These are phyloP conservation scores for Lentinula novae-zelandiae DNA, from an alignment of 1,284 basidiomycete species.

Conservation along the genomic window DNA sequence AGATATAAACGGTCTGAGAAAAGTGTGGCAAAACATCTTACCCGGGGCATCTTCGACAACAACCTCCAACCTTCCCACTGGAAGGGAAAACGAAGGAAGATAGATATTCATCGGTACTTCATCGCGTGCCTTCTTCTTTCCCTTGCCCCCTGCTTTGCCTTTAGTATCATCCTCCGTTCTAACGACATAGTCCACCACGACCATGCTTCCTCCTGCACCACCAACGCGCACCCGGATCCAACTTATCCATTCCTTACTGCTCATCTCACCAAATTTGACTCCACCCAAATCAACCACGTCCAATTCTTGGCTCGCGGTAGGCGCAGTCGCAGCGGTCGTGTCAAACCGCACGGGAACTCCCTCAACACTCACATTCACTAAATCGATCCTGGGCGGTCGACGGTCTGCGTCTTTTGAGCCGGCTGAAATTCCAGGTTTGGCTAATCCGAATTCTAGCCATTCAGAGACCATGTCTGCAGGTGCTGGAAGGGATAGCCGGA, in stretches of 20 bases:
- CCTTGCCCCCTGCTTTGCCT: slow-evolving; percentile 26
- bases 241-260: slow-evolving; percentile 53
- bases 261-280: slow-evolving; percentile 45
- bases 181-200: slow-evolving; percentile 64
- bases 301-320: neutral
- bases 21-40: slow-evolving; percentile 27
- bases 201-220: slow-evolving; percentile 43
- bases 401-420: neutral
- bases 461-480: slow-evolving; percentile 48
- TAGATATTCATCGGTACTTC: slow-evolving; percentile 41
- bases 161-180: slow-evolving; percentile 24
- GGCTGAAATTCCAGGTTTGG: slow-evolving; percentile 29
- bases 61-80: slow-evolving; percentile 63
- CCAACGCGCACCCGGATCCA: slow-evolving; percentile 63
- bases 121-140: slow-evolving; percentile 27
- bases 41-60: slow-evolving; percentile 49
- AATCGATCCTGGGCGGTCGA: slow-evolving; percentile 42
- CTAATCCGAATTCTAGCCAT: slow-evolving; percentile 78
- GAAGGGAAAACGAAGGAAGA: slow-evolving; percentile 64
- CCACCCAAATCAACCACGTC: slow-evolving; percentile 27
- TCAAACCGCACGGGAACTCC: slow-evolving; percentile 62
- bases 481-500: slow-evolving; percentile 51
- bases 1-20: slow-evolving; percentile 3
- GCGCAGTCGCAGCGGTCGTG: slow-evolving; percentile 35
- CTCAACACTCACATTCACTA: slow-evolving; percentile 58